Conservation (phyloP, 2,329 filamentous ascomycete species). For the Colletotrichum aenigma region DNA sequence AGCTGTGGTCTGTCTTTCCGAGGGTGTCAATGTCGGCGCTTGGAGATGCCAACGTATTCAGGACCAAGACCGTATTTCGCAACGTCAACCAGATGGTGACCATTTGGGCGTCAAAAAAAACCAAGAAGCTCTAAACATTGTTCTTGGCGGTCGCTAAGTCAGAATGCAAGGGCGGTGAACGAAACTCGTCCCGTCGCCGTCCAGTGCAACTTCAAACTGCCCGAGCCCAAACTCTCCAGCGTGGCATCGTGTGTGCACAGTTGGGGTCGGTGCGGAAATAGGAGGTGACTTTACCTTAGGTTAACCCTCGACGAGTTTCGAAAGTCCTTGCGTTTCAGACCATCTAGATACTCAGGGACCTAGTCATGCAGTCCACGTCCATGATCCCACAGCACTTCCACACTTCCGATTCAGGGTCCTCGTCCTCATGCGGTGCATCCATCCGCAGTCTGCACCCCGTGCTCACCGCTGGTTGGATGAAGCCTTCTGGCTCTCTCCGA, state of each 20-base stretch:
- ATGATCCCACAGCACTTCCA: background rate
- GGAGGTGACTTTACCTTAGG: background rate
- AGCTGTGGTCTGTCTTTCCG: background rate
- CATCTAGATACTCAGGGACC: slow-evolving; percentile 15
- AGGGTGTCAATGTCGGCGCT: background rate
- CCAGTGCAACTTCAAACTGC: background rate
- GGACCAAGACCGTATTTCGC: background rate
- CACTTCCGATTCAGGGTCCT: slow-evolving; percentile 14
- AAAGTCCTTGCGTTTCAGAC: slow-evolving; percentile 10
- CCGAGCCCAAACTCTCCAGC: background rate
- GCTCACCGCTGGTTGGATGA: slow-evolving; percentile 13
- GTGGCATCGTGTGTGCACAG: background rate
- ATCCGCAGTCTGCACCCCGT: background rate
- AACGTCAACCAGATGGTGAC: background rate
- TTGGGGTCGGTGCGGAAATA: background rate
- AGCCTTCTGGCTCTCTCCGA: background rate
- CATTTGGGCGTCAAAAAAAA: background rate
- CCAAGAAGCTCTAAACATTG: background rate
- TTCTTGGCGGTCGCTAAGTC: background rate
- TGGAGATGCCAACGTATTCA: background rate
- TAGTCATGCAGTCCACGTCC: slow-evolving; percentile 9
- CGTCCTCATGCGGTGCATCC: background rate
- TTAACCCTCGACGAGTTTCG: slow-evolving; percentile 7
- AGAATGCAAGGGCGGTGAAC: background rate
- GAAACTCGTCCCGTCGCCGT: background rate